These are phyloP conservation scores for Silene vulgaris DNA, from an alignment of 179 eudicot genomes.

Conservation along the genomic window DNA sequence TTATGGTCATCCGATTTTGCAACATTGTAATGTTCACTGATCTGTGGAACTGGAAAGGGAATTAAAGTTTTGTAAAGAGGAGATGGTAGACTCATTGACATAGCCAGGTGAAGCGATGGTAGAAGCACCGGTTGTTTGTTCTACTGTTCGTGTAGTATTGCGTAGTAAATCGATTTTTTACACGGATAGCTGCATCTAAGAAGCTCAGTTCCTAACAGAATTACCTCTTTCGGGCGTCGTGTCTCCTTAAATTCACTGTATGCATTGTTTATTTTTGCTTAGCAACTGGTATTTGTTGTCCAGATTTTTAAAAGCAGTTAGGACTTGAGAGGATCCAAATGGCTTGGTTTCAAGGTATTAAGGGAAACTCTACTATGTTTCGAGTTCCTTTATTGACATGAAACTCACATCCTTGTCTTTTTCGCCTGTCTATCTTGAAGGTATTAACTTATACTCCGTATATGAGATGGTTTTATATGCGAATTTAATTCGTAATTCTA, in stretches of 20 bases:
- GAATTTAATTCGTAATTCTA: too few species aligned
- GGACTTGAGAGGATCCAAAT: background rate
- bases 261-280: background rate
- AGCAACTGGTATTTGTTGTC: background rate
- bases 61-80: conserved; percentile 20
- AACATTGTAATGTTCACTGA: conserved; percentile 80
- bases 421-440: background rate
- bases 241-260: background rate
- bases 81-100: conserved; percentile 13
- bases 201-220: background rate
- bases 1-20: conserved; percentile 55
- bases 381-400: background rate
- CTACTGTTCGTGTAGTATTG: conserved; percentile 22
- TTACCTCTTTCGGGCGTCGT: background rate
- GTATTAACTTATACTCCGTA: too few species aligned
- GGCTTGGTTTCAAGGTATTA: background rate
- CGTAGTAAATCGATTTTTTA: conserved; percentile 22
- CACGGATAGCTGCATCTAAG: conserved; percentile 10
- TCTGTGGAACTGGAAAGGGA: background rate
- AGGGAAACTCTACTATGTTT: background rate
- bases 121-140: conserved; percentile 11
- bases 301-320: background rate
- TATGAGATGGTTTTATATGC: too few species aligned
- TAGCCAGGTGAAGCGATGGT: conserved; percentile 9
- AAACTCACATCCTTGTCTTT: background rate